A percentile compares a stretch with the other conserved stretches of the same genome.
Conservation (phyloP, 2,329 filamentous ascomycete genomes). For the Trichoderma afroharzianum region DNA sequence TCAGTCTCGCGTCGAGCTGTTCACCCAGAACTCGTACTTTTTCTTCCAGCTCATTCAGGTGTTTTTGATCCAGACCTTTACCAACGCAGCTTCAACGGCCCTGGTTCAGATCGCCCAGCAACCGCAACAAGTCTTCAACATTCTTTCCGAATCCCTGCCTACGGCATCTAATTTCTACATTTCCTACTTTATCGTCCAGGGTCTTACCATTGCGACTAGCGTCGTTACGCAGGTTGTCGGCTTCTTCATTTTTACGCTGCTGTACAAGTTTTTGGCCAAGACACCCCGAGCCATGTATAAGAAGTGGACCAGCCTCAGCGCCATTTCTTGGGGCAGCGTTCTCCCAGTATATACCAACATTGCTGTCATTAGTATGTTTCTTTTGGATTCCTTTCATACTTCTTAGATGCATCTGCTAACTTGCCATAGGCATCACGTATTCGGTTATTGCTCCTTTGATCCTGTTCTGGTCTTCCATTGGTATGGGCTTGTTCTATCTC, state of each 20-base stretch:
- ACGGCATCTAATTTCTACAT: conserved; percentile 92
- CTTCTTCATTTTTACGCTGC: conserved; percentile 62
- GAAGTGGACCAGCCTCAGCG: conserved; percentile 65
- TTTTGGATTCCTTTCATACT: background rate
- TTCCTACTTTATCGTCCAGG: conserved; percentile 82
- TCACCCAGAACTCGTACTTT: conserved; percentile 90
- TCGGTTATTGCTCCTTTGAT: conserved; percentile 81
- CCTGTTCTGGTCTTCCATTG: conserved; percentile 73
- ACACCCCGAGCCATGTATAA: conserved; percentile 76
- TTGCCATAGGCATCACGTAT: conserved; percentile 61
- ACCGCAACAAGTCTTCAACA: conserved; percentile 56
- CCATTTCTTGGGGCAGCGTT: conserved; percentile 72
- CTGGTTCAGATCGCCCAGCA: conserved; percentile 59
- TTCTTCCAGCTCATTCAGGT: conserved; percentile 89
- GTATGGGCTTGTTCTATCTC: conserved; percentile 74
- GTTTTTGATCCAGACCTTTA: conserved; percentile 80
- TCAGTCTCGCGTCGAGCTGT: conserved; percentile 75
- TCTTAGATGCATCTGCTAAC: conserved; percentile 20
- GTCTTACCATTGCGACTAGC: conserved; percentile 69
- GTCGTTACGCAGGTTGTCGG: conserved; percentile 66
- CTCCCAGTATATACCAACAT: conserved; percentile 74
- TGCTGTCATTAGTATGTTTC: conserved; percentile 57
- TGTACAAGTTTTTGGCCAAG: conserved; percentile 68
- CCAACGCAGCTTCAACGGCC: conserved; percentile 72
- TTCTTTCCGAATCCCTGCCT: conserved; percentile 72